Evolutionary conservation across 208 protist species (phyloP).

Genomic region (Leishmania amazonensis): DNA sequence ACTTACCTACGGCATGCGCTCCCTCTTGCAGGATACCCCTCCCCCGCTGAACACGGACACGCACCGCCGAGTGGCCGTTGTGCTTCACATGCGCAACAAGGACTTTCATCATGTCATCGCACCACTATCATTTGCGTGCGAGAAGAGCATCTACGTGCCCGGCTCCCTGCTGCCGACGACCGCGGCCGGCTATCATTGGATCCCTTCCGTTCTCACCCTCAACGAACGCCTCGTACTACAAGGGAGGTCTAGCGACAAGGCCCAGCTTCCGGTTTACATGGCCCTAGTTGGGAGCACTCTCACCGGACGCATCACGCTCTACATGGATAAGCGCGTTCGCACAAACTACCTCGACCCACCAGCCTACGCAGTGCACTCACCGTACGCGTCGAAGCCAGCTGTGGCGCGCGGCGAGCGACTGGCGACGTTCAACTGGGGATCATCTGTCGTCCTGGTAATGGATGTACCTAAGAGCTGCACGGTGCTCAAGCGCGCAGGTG

Average conservation of each 20-base stretch:
- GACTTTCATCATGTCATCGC: constrained; percentile 88
- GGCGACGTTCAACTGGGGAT: constrained; percentile 85
- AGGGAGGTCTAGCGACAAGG: constrained; percentile 31
- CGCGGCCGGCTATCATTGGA: constrained; percentile 73
- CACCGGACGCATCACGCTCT: constrained; percentile 63
- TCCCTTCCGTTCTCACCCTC: constrained; percentile 65
- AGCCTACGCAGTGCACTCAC: constrained; percentile 69
- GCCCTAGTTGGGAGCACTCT: constrained; percentile 82
- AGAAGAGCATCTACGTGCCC: constrained; percentile 77
- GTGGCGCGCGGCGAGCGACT: constrained; percentile 46
- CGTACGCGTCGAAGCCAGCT: constrained; percentile 44
- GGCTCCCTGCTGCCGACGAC: constrained; percentile 73
- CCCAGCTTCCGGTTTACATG: constrained; percentile 36
- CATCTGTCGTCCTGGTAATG: constrained; percentile 77
- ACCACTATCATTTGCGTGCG: constrained; percentile 49
- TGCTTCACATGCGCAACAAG: constrained; percentile 64
- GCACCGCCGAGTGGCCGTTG: constrained; percentile 59
- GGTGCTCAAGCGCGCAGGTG: constrained; percentile 40
- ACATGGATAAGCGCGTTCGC: constrained; percentile 66
- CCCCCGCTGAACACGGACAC: constrained; percentile 32
- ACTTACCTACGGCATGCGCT: constrained; percentile 57
- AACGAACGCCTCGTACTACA: constrained; percentile 85
- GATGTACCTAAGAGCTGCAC: constrained; percentile 66
- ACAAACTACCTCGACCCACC: constrained; percentile 87
- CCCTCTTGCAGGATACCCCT: constrained; percentile 55